Evolutionary conservation across 2,329 filamentous ascomycete species (phyloP).

Genomic region (Dothistroma pini): DNA sequence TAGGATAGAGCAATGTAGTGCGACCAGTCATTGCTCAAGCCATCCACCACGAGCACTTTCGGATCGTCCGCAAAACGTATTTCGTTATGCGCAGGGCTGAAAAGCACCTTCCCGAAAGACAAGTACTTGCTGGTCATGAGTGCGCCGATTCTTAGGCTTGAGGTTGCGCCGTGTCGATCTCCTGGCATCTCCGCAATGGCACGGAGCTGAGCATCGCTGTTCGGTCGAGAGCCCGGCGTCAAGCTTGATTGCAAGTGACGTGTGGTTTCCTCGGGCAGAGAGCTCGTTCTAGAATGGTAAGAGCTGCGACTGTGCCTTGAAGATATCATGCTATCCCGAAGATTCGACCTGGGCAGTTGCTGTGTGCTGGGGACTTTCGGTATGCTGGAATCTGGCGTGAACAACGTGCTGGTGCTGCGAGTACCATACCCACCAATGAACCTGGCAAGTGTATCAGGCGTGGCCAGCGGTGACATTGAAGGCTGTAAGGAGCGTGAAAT

Average conservation of each 20-base stretch:
- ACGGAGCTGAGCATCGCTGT: constrained; percentile 58
- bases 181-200: constrained; percentile 37
- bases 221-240: constrained; percentile 24
- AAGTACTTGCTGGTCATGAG: constrained; percentile 87
- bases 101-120: constrained; percentile 77
- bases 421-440: constrained; percentile 52
- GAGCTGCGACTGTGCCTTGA: constrained; percentile 30
- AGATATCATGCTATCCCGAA: constrained; percentile 22
- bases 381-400: constrained; percentile 13
- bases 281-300: constrained; percentile 29
- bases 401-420: constrained; percentile 35
- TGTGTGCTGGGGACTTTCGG: constrained; percentile 8
- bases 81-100: constrained; percentile 73
- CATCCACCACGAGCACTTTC: constrained; percentile 73
- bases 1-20: constrained; percentile 82
- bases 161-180: constrained; percentile 16
- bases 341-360: constrained; percentile 7
- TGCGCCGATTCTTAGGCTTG: constrained; percentile 67
- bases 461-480: constrained; percentile 32
- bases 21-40: constrained; percentile 86
- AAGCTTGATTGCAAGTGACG: constrained; percentile 22
- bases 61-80: constrained; percentile 57
- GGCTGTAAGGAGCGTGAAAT: constrained; percentile 31
- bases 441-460: constrained; percentile 53
- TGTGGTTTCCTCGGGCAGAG: constrained; percentile 25